phyloP scores from a whole-genome alignment of 2,329 filamentous ascomycete genomes.

The Calonectria pteridis region DNA sequence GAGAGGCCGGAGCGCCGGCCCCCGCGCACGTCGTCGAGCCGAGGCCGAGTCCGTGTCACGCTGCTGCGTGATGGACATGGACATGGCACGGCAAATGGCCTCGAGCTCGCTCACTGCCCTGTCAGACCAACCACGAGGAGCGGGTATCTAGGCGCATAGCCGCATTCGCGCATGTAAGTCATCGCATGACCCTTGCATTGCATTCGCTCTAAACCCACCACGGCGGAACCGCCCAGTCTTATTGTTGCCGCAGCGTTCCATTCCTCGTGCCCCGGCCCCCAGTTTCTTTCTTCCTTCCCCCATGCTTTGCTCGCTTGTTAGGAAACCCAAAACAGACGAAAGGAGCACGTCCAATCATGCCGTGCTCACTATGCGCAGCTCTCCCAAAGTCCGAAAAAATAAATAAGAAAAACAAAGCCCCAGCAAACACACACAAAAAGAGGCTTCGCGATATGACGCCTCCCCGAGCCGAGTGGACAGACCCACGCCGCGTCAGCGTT shows the following conservation, averaged over 20 bases:
- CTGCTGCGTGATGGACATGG: neutral
- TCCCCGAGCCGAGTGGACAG: neutral
- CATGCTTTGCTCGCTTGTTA: neutral
- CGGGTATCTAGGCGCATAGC: slow-evolving; percentile 20
- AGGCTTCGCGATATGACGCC: neutral
- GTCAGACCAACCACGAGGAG: neutral
- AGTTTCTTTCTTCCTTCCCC: no score
- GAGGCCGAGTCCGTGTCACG: neutral
- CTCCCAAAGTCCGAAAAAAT: neutral
- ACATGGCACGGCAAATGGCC: neutral
- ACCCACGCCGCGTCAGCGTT: slow-evolving; percentile 19
- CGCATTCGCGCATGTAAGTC: slow-evolving; percentile 23
- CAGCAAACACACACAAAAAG: neutral
- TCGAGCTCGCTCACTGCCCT: slow-evolving; percentile 9
- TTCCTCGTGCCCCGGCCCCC: neutral
- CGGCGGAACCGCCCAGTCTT: neutral
- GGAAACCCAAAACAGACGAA: neutral
- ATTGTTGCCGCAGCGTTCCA: neutral
- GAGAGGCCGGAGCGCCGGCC: neutral
- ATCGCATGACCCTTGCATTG: slow-evolving; percentile 11
- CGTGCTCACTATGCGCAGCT: neutral
- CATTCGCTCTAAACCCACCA: neutral
- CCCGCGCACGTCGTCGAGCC: neutral
- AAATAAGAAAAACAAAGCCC: neutral
- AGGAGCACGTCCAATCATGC: neutral